Conservation (phyloP, 179 eudicot species). For the Carnegiea gigantea region DNA sequence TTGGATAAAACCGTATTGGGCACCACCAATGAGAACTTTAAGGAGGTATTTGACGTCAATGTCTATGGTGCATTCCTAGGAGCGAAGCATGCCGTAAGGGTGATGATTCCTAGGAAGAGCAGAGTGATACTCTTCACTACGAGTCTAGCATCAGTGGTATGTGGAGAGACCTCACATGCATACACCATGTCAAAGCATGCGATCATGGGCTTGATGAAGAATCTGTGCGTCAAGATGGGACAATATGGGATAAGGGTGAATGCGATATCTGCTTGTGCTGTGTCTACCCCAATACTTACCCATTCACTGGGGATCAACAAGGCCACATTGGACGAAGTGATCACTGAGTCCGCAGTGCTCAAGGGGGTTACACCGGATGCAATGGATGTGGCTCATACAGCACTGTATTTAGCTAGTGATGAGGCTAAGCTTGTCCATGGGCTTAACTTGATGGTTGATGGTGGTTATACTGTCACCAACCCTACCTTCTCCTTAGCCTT, state of each 20-base stretch:
- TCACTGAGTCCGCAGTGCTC: slow-evolving; percentile 26
- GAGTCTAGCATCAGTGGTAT: slow-evolving; percentile 30
- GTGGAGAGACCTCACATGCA: no score
- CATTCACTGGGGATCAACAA: slow-evolving; percentile 9
- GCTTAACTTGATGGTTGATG: slow-evolving; percentile 44
- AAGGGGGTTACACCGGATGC: slow-evolving; percentile 32
- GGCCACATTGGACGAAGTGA: slow-evolving; percentile 7
- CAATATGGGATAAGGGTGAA: slow-evolving; percentile 51
- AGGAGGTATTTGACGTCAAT: slow-evolving; percentile 34
- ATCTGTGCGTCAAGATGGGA: no score
- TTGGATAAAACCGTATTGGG: slow-evolving; percentile 21
- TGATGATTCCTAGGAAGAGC: slow-evolving; percentile 36
- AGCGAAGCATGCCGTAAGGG: slow-evolving; percentile 49
- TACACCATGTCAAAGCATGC: no score
- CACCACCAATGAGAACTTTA: slow-evolving; percentile 18
- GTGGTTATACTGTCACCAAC: slow-evolving; percentile 39
- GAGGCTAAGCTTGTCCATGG: slow-evolving; percentile 48
- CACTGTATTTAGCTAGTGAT: slow-evolving; percentile 41
- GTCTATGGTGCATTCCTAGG: slow-evolving; percentile 38
- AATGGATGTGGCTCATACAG: slow-evolving; percentile 41
- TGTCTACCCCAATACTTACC: slow-evolving; percentile 26
- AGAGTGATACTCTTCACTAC: slow-evolving; percentile 44
- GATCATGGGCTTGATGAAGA: no score
- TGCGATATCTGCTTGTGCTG: slow-evolving; percentile 32
- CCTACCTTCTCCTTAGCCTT: slow-evolving; percentile 32